These are phyloP conservation scores for Lactarius deliciosus DNA, from an alignment of 768 basidiomycete genomes.

Conservation along the genomic window DNA sequence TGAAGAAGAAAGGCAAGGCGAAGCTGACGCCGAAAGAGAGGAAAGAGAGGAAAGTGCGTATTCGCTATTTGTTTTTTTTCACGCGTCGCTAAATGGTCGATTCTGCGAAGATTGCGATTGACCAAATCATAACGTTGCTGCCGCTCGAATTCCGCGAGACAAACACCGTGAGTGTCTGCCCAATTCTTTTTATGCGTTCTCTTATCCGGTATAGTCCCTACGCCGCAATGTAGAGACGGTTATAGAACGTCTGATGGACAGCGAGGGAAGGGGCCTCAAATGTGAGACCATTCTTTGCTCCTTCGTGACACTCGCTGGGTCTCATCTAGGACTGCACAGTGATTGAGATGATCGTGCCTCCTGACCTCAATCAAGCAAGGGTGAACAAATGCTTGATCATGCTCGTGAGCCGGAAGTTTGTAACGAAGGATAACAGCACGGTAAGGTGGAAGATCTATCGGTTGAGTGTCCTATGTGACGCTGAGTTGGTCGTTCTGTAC, in stretches of 20 bases:
- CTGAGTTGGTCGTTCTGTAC: background rate
- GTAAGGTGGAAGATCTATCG: constrained; percentile 28
- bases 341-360: constrained; percentile 69
- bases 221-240: constrained; percentile 79
- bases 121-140: constrained; percentile 69
- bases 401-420: constrained; percentile 82
- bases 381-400: constrained; percentile 95
- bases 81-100: background rate
- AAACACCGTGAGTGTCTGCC: constrained; percentile 62
- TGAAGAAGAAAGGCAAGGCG: constrained; percentile 55
- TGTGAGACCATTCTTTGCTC: constrained; percentile 40
- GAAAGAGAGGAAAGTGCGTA: constrained; percentile 71
- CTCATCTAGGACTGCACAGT: constrained; percentile 45
- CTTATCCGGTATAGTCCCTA: constrained; percentile 48
- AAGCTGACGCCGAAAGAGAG: constrained; percentile 79
- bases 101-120: constrained; percentile 51
- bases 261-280: constrained; percentile 58
- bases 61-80: background rate
- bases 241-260: constrained; percentile 72
- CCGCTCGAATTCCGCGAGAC: constrained; percentile 90
- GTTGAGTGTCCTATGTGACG: background rate
- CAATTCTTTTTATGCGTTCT: background rate
- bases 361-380: constrained; percentile 84
- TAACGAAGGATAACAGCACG: constrained; percentile 63
- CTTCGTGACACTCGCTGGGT: background rate